Evolutionary conservation across 73 alveolate genomes (phyloP).

Genomic region (Breviolum minutum): DNA sequence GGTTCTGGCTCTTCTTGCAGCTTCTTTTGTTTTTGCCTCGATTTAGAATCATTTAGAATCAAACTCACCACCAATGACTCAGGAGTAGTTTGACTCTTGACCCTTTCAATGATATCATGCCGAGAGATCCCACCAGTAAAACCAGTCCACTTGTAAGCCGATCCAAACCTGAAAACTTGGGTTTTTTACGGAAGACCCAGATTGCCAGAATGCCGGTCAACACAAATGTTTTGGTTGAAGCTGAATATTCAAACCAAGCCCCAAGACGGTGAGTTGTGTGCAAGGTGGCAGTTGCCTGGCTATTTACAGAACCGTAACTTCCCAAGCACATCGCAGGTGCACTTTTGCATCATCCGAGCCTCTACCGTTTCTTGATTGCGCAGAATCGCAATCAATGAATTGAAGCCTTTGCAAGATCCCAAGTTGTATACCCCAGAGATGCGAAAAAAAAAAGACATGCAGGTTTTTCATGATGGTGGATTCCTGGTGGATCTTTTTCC

Average conservation of each 20-base stretch:
- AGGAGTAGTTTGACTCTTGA: too few relatives aligned
- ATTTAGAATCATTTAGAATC: neutral
- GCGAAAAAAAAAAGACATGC: neutral
- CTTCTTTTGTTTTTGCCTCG: conserved; percentile 78
- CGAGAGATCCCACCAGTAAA: neutral
- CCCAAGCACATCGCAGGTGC: neutral
- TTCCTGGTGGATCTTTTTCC: neutral
- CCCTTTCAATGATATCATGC: too few relatives aligned
- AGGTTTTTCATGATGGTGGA: neutral
- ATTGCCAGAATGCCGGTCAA: too few relatives aligned
- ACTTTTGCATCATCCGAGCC: neutral
- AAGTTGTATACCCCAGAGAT: neutral
- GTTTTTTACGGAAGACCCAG: neutral
- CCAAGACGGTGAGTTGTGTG: conserved; percentile 81
- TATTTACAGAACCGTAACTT: neutral
- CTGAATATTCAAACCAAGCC: neutral
- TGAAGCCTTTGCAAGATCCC: conserved; percentile 49
- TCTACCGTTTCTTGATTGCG: conserved; percentile 89
- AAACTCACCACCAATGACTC: neutral
- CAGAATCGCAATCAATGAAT: conserved; percentile 74
- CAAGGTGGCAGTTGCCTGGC: conserved; percentile 69
- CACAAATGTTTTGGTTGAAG: neutral
- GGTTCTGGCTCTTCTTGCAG: conserved; percentile 65
- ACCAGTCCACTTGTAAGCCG: conserved; percentile 91
- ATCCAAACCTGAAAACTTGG: conserved; percentile 36